Evolutionary conservation across 1,284 basidiomycete genomes (phyloP), one percentile per base, ranked within the genome.

Genomic region (Volvariella volvacea): DNA sequence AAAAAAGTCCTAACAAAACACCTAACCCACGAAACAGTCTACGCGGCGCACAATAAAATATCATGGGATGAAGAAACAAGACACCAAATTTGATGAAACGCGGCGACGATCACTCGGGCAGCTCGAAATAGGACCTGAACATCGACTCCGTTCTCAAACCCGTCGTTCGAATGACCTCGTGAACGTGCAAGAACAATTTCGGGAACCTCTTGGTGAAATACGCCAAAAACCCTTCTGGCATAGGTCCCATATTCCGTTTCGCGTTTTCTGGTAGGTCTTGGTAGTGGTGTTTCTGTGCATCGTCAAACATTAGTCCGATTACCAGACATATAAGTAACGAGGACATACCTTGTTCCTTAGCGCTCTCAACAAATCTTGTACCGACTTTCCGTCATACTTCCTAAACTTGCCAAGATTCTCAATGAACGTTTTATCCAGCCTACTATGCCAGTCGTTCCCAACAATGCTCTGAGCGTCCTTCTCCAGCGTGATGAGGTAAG

Each of bases 161-260:
- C 3, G 82, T 85, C 39, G 75, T 69, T 7, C 74, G 71, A 46
- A 99, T 74, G 50, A 93, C 90, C 19, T 71, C 62, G 58, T 97
- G 86, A 30, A 98, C 93, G 61, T 98, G 94, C 50, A 97, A 67
- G 72, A 99, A 93, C 15, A 99, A 74, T 30, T 67, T 70, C 3
- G 95, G 95, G 67, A 88, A 99, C n/a, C 92, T 81, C 33, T 79
- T 73, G 1, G 92, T 96, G 61, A 98, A 99, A 65, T 98, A 99
- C 3, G 74, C 68, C 45, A 99, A 66, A 70, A 92, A 99, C 9
- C 94, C 94, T 50, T 89, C 85, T 0, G 96, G 95, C 71, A 98
- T 83, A 3, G 85, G 70, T 6, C 94, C 94, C 10, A 97, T 72
- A 60, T 88, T 82, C 45, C 85, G 78, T 61, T 92, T 92, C 33